Conservation (phyloP, 2,329 filamentous ascomycete genomes). For the Alternaria infectoria region DNA sequence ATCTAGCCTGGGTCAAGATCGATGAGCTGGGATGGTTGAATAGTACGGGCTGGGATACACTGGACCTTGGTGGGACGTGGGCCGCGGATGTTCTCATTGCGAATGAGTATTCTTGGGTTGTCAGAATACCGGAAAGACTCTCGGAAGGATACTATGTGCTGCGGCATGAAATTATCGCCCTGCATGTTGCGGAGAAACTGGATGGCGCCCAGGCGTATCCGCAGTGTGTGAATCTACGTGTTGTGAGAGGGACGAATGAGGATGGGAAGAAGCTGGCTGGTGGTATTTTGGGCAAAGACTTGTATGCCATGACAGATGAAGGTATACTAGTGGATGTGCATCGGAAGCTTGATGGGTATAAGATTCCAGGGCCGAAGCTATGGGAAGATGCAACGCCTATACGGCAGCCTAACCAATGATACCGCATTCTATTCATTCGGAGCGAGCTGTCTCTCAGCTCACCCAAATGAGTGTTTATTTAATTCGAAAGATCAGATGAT, state of each 20-base stretch:
- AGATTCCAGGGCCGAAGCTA: conserved; percentile 48
- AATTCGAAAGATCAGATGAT: no score
- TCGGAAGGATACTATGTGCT: conserved; percentile 58
- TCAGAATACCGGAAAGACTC: conserved; percentile 53
- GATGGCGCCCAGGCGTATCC: conserved; percentile 60
- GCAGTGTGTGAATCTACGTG: conserved; percentile 58
- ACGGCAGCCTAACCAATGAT: conserved; percentile 8
- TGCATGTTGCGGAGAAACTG: conserved; percentile 51
- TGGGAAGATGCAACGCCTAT: conserved; percentile 22
- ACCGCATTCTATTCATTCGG: no score
- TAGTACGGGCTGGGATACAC: conserved; percentile 20
- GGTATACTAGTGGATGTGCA: conserved; percentile 53
- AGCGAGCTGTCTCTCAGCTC: no score
- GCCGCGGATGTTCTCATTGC: conserved; percentile 39
- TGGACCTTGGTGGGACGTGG: conserved; percentile 36
- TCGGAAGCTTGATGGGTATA: conserved; percentile 38
- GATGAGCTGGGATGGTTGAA: conserved; percentile 37
- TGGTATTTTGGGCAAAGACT: conserved; percentile 56
- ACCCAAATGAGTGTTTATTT: no score
- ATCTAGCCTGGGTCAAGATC: conserved; percentile 42
- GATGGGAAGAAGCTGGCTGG: conserved; percentile 38
- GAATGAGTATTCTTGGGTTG: conserved; percentile 54
- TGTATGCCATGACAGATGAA: conserved; percentile 51
- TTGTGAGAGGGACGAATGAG: conserved; percentile 50
- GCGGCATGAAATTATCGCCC: conserved; percentile 59